Evolutionary conservation across 148 eudicot genomes (phyloP).

Genomic region (Rhododendron mucronatum): DNA sequence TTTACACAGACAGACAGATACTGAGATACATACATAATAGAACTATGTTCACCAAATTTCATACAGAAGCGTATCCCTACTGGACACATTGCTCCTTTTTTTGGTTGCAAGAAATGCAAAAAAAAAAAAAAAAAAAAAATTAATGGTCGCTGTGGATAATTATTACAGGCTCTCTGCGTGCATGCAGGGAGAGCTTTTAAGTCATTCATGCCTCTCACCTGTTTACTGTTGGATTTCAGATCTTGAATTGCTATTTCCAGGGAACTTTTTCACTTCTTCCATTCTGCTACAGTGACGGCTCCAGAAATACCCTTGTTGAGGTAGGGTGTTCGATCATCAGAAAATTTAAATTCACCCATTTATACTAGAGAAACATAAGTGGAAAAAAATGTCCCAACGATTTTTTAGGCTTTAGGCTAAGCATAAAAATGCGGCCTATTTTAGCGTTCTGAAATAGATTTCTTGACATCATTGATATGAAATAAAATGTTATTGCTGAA

Average conservation of each 20-base stretch:
- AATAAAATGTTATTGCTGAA: too few relatives aligned
- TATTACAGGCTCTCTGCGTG: background rate
- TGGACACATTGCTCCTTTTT: background rate
- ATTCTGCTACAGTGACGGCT: background rate
- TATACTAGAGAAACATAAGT: too few relatives aligned
- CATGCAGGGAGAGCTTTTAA: background rate
- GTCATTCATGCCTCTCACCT: background rate
- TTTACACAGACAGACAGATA: background rate
- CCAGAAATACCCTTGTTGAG: too few relatives aligned
- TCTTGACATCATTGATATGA: too few relatives aligned
- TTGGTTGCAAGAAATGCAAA: background rate
- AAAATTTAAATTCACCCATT: too few relatives aligned
- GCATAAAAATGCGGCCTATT: too few relatives aligned
- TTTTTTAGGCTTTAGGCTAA: too few relatives aligned
- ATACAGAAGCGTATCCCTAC: background rate
- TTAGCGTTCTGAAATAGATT: too few relatives aligned
- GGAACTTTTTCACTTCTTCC: background rate
- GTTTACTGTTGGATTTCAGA: background rate
- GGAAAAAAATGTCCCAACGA: too few relatives aligned
- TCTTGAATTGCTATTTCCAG: background rate
- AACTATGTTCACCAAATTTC: background rate
- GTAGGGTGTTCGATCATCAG: too few relatives aligned
- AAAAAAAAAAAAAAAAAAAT: background rate
- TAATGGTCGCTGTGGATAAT: background rate
- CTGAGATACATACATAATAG: background rate